A percentile compares a stretch with the other conserved stretches of the same genome.
Evolutionary conservation across 2,329 filamentous ascomycete genomes (phyloP).

Genomic region (Dothideomycetes sp.): DNA sequence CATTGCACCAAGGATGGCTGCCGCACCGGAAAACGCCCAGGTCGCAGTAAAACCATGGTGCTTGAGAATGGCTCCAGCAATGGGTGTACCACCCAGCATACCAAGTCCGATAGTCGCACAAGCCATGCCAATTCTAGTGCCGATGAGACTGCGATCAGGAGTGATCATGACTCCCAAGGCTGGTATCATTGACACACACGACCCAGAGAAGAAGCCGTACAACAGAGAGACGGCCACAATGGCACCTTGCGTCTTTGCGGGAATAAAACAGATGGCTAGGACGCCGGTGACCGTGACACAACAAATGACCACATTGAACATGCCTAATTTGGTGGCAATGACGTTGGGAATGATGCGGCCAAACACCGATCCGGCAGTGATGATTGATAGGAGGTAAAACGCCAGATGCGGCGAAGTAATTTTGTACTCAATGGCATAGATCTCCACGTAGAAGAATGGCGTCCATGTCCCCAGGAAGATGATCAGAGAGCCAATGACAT

Average conservation of each 20-base stretch:
- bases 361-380: constrained; percentile 4
- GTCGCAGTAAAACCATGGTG: constrained; percentile 2
- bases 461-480: constrained; percentile 5
- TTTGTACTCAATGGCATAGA: neutral
- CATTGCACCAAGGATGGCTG: neutral
- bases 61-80: constrained; percentile 23
- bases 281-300: constrained; percentile 24
- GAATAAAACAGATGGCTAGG: constrained; percentile 23
- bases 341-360: constrained; percentile 18
- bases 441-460: constrained; percentile 4
- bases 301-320: constrained; percentile 43
- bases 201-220: constrained; percentile 25
- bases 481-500: constrained; percentile 5
- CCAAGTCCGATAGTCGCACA: constrained; percentile 22
- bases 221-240: constrained; percentile 22
- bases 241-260: constrained; percentile 16
- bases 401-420: constrained; percentile 3
- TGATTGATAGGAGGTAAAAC: constrained; percentile 5
- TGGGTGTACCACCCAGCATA: constrained; percentile 22
- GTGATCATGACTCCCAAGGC: constrained; percentile 22
- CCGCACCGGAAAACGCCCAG: constrained; percentile 2
- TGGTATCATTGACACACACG: constrained; percentile 22
- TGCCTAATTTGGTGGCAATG: constrained; percentile 46
- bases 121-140: constrained; percentile 23
- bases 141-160: constrained; percentile 19